Evolutionary conservation across 148 eudicot species (phyloP), one percentile per base, ranked within the genome.

Genomic region (Fagopyrum esculentum): DNA sequence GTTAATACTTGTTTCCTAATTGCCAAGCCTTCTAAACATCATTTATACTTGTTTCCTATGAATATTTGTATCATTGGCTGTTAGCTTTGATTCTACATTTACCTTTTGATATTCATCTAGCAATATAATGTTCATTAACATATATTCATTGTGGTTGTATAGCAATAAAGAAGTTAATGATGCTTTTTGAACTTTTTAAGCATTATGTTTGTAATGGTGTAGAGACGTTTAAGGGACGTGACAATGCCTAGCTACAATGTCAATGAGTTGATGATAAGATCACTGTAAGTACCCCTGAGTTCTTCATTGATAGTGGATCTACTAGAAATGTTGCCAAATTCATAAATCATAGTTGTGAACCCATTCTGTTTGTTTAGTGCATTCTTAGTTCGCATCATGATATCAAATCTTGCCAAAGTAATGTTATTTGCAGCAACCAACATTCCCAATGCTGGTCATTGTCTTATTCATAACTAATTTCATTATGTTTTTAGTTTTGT

Each of bases 291-390:
- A 12, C 75, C 6, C 81, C 82, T 6, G 86, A 87, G 76, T 87
- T 81, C 44, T 87, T 88, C 75, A 83, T 87, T 26, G 88, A 85
- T 80, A 88, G 85, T 9, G 85, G 83, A 9, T 59, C 74, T 17
- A 77, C 72, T 2, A 87, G 90, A 47, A 87, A 80, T 71, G 56
- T 87, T 46, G 85, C 90, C 3, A 78, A 88, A 40, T 87, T 87
- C 63, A 83, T 87, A 12, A 87, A 87, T 61, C 90, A 87, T 74
- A 87, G 90, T 47, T 87, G 90, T 77, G 85, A 85, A 57, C 90
- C 90, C 0, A 85, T 85, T 68, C 80, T 87, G 4, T 87, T 87
- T 71, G 88, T 87, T 6, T 88, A 85, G 59, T 87, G 90, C 54
- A 77, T 87, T 43, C 45, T 87, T 48, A 87, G 83, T 59, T 74